Conservation (phyloP, 345 rosid genomes). For the Euphorbia peplus region DNA sequence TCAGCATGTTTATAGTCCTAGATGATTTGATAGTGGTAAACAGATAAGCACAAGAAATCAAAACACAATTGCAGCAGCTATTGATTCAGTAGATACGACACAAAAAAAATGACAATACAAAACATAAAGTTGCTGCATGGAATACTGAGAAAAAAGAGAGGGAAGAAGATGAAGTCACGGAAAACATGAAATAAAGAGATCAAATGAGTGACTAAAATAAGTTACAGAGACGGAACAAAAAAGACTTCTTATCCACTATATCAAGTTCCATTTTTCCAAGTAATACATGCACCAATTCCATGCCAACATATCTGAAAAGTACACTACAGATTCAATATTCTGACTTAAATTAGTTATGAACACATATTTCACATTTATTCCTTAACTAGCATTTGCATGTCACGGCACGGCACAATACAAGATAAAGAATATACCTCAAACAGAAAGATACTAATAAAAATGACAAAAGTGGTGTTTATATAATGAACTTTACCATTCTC, state of each 20-base stretch:
- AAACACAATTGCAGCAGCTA: too few relatives aligned
- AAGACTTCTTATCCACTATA: too few relatives aligned
- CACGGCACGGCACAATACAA: background rate
- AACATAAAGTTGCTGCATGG: background rate
- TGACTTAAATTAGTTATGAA: background rate
- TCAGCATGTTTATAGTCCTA: constrained; percentile 1
- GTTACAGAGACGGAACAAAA: background rate
- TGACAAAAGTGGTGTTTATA: background rate
- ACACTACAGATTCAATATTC: background rate
- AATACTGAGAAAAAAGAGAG: background rate
- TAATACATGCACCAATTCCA: constrained; percentile 3
- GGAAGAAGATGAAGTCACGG: background rate
- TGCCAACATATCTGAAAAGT: background rate
- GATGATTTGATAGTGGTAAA: background rate
- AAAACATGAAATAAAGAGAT: background rate
- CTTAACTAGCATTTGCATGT: background rate
- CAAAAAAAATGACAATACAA: too few relatives aligned
- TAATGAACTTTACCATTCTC: constrained; percentile 27
- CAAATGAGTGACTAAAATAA: background rate
- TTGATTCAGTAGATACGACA: too few relatives aligned
- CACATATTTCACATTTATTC: background rate
- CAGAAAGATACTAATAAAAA: background rate
- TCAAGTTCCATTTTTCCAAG: background rate
- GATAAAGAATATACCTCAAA: background rate
- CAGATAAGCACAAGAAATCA: background rate